These are phyloP conservation scores for Nicotiana tabacum DNA, from an alignment of 257 asterid genomes.

Conservation along the genomic window DNA sequence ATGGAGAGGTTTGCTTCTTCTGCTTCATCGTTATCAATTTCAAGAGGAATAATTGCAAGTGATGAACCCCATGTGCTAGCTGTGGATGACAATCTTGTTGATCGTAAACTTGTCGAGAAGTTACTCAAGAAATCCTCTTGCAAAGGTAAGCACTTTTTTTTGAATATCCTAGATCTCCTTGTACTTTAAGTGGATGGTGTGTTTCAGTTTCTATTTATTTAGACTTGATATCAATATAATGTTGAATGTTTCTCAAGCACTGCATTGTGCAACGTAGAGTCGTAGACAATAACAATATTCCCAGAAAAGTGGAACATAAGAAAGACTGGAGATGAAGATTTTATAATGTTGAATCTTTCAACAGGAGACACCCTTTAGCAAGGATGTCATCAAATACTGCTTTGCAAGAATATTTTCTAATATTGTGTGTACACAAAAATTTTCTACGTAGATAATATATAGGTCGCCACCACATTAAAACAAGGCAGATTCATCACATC, in stretches of 20 bases:
- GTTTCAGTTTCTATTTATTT: not conserved
- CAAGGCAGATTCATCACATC: no score
- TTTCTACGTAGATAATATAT: no score
- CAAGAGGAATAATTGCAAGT: not conserved
- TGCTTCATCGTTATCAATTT: not conserved
- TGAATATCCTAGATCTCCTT: not conserved
- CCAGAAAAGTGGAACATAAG: no score
- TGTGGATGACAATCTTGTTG: conserved; percentile 54
- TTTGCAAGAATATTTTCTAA: not conserved
- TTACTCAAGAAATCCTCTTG: conserved; percentile 57
- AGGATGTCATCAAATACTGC: no score
- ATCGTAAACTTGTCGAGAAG: conserved; percentile 53
- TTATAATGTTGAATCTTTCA: no score
- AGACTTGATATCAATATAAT: not conserved
- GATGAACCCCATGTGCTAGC: conserved; percentile 58
- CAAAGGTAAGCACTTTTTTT: conserved; percentile 30
- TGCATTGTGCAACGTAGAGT: not conserved
- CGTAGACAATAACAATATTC: no score
- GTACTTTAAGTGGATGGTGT: not conserved
- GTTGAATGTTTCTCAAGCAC: not conserved
- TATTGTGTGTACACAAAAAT: not conserved
- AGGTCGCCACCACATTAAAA: no score
- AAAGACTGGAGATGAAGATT: not conserved
- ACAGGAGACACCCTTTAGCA: no score
- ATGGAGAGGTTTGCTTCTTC: conserved; percentile 15